Evolutionary conservation across 2,329 filamentous ascomycete species (phyloP), one percentile per base, ranked within the genome.

Genomic region (Arthrobotrys pseudoclavata): DNA sequence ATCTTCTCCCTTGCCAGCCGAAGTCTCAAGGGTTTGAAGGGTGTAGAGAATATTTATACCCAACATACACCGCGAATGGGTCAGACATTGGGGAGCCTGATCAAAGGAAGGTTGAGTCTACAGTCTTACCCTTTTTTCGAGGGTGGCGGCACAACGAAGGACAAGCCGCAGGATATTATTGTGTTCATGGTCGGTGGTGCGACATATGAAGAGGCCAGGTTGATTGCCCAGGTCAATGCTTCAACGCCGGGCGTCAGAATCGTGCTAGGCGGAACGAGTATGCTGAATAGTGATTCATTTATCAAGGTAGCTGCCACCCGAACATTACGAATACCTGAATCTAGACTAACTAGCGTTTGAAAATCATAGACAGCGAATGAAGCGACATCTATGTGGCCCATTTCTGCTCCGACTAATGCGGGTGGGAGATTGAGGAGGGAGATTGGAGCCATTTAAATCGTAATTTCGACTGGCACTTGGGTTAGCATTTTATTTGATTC

Each of bases 31-130:
- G 96, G 96, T 0, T 87, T 99, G 13, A 97, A 98, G 82, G 96
- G 96, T 1, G 96, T 99, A 0, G 96, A 99, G 83, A 99, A 99
- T 81, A 96, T 99, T 29, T 99, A 99, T 83, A 99, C 96, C 0
- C 96, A 99, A 83, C 96, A 99, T 84, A 96, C 93, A 4, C 94
- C 96, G 0, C 88, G 93, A 22, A 84, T 99, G 15, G 94, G 97
- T 83, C 88, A 89, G 24, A 98, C 94, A 0, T 85, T 99, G 18
- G 95, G 97, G 83, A 95, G 95, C 81, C 86, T 99, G 63, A 94
- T 98, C 85, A 97, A 97, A 83, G 96, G 96, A 0, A 89, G 92
- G 31, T 85, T 99, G 74, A 91, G 90, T 81, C 93, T 97, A 82
- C 89, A 94, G 80, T 89, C 96, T 79, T 98, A 97, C 82, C 96